A percentile compares a stretch with the other conserved stretches of the same genome.
Evolutionary conservation across 306 rosid genomes (phyloP).

Genomic region (Glycine tomentella): DNA sequence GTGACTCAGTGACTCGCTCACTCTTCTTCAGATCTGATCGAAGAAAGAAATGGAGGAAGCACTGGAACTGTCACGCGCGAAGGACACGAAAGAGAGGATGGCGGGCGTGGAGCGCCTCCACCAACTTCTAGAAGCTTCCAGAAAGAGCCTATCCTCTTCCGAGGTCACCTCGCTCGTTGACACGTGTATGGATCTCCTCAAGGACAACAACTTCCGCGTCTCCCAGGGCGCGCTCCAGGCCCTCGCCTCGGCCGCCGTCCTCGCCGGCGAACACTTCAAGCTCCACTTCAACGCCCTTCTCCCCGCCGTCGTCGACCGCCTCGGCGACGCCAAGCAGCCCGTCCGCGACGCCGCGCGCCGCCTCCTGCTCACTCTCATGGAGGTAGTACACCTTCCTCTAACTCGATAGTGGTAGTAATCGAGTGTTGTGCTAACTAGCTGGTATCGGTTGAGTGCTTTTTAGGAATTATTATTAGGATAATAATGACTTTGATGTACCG

Average conservation of each 20-base stretch:
- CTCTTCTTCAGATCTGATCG: conserved; percentile 50
- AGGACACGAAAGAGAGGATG: conserved; percentile 98
- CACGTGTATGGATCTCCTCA: conserved; percentile 93
- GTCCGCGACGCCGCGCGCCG: conserved; percentile 97
- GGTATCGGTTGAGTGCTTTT: neutral
- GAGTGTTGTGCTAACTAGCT: conserved; percentile 23
- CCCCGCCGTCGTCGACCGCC: conserved; percentile 93
- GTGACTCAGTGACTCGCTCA: neutral
- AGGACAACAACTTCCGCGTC: conserved; percentile 91
- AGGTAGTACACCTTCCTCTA: conserved; percentile 50
- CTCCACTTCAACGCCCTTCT: conserved; percentile 96
- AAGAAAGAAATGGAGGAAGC: conserved; percentile 87
- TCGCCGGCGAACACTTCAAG: conserved; percentile 94
- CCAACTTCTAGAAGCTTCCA: conserved; percentile 87
- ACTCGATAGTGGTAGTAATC: neutral
- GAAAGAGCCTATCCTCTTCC: conserved; percentile 76
- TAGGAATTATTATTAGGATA: neutral
- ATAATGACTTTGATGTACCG: neutral
- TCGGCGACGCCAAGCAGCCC: conserved; percentile 97
- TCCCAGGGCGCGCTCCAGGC: conserved; percentile 98
- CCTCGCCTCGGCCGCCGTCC: conserved; percentile 94
- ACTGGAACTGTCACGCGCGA: conserved; percentile 92
- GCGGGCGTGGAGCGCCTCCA: conserved; percentile 98
- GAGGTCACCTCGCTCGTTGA: conserved; percentile 89
- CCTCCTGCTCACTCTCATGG: conserved; percentile 97